Evolutionary conservation across 1,284 basidiomycete genomes (phyloP).

Genomic region (Trametes sp.): DNA sequence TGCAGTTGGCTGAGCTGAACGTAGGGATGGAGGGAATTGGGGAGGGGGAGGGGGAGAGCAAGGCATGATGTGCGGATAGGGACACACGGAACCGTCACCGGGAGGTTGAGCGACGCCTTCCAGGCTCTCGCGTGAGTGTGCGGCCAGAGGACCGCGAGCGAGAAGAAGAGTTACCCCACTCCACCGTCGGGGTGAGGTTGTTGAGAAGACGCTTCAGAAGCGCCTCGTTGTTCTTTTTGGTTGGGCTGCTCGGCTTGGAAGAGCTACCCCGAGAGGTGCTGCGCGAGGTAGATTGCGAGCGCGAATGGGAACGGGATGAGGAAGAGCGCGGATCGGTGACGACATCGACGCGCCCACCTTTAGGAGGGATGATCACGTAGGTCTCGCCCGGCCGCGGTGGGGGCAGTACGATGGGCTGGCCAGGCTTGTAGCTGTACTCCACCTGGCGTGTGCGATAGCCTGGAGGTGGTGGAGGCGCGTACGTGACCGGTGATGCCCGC

Average conservation of each 20-base stretch:
- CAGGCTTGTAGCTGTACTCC: constrained; percentile 34
- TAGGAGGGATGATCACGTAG: constrained; percentile 41
- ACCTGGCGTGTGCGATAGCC: constrained; percentile 22
- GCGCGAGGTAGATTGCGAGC: constrained; percentile 27
- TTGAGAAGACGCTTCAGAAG: constrained; percentile 40
- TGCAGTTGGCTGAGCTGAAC: constrained; percentile 9
- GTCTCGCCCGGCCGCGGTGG: constrained; percentile 37
- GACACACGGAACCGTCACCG: constrained; percentile 27
- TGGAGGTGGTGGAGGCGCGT: constrained; percentile 16
- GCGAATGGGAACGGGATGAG: constrained; percentile 12
- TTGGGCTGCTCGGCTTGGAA: constrained; percentile 31
- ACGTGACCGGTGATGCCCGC: constrained; percentile 24
- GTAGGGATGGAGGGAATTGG: constrained; percentile 14
- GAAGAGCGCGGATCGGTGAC: constrained; percentile 16
- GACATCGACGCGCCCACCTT: constrained; percentile 37
- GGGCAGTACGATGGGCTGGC: constrained; percentile 38
- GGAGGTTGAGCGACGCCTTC: constrained; percentile 30
- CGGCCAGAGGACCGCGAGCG: constrained; percentile 22
- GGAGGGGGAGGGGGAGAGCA: constrained; percentile 1
- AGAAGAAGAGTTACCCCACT: constrained; percentile 25
- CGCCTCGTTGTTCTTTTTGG: constrained; percentile 32
- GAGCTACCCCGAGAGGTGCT: constrained; percentile 21
- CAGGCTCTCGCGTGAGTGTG: constrained; percentile 19
- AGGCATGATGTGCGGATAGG: not conserved
- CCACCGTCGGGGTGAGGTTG: constrained; percentile 31